Conservation (phyloP, 176 grass and related monocot species). For the Juncus effusus region DNA sequence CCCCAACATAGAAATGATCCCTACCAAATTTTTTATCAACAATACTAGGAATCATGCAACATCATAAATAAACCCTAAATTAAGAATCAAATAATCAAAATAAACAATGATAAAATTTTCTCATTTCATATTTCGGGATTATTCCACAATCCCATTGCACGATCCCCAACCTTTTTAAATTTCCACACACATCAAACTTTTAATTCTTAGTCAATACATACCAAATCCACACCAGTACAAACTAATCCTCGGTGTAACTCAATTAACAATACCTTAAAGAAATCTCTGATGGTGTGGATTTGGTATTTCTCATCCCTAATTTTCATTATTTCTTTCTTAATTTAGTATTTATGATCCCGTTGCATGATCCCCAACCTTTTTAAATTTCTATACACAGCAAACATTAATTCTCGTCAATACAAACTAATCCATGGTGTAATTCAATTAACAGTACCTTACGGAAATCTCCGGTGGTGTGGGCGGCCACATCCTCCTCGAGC, state of each 20-base stretch:
- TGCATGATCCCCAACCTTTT: background rate
- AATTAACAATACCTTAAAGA: constrained; percentile 53
- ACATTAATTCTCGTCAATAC: background rate
- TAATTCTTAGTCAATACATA: too few relatives aligned
- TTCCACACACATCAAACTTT: background rate
- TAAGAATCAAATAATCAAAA: too few relatives aligned
- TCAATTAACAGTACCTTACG: constrained; percentile 43
- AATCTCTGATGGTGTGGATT: constrained; percentile 51
- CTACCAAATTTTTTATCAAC: too few relatives aligned
- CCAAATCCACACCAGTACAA: background rate
- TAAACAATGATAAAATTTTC: too few relatives aligned
- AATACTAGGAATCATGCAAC: too few relatives aligned
- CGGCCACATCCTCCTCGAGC: constrained; percentile 88
- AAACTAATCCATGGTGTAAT: too few relatives aligned
- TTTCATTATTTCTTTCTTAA: too few relatives aligned
- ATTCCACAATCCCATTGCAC: background rate
- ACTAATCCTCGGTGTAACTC: too few relatives aligned
- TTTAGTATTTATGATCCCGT: background rate
- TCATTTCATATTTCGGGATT: too few relatives aligned
- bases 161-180: background rate
- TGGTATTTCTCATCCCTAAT: too few relatives aligned
- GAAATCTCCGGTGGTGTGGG: constrained; percentile 70
- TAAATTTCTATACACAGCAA: background rate
- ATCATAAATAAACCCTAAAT: too few relatives aligned
- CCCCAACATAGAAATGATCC: too few relatives aligned